phyloP scores from a whole-genome alignment of 1,139 yeast species.

The Suhomyces ambrosiae region DNA sequence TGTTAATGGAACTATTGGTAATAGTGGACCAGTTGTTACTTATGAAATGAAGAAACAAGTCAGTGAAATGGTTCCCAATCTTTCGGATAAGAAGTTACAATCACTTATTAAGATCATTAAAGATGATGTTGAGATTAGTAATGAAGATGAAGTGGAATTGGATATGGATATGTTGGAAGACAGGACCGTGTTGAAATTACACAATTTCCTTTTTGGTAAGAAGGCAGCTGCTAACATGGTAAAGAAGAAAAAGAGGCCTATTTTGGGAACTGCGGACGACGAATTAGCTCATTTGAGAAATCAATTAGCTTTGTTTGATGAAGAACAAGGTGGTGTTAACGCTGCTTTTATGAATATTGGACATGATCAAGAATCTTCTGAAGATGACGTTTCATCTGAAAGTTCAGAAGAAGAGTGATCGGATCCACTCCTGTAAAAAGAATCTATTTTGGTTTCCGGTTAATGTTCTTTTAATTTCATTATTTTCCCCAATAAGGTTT shows the following conservation, averaged over 20 bases:
- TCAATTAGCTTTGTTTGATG: constrained; percentile 74
- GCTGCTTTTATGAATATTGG: constrained; percentile 32
- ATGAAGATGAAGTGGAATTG: constrained; percentile 85
- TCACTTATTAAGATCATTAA: constrained; percentile 84
- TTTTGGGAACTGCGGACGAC: constrained; percentile 65
- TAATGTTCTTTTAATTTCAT: constrained; percentile 7
- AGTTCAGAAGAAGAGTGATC: constrained; percentile 66
- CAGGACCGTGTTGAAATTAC: constrained; percentile 76
- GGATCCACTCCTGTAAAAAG: constrained; percentile 1
- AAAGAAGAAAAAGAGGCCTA: constrained; percentile 53
- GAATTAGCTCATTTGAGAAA: constrained; percentile 83
- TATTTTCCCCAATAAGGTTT: constrained; percentile 6
- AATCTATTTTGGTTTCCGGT: constrained; percentile 1
- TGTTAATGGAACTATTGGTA: constrained; percentile 18
- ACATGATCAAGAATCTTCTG: constrained; percentile 32
- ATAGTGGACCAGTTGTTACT: constrained; percentile 56
- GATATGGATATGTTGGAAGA: constrained; percentile 95
- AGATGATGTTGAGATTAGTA: constrained; percentile 76
- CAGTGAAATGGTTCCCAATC: constrained; percentile 78
- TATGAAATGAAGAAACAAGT: constrained; percentile 97
- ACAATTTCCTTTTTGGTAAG: constrained; percentile 73
- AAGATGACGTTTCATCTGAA: constrained; percentile 49
- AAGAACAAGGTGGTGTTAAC: constrained; percentile 27
- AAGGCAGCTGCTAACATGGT: constrained; percentile 40
- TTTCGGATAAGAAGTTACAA: constrained; percentile 79